Percentiles rank a stretch among this genome's conserved stretches.
phyloP scores from a whole-genome alignment of 2,329 filamentous ascomycete species.

The Cordyceps tenuipes region DNA sequence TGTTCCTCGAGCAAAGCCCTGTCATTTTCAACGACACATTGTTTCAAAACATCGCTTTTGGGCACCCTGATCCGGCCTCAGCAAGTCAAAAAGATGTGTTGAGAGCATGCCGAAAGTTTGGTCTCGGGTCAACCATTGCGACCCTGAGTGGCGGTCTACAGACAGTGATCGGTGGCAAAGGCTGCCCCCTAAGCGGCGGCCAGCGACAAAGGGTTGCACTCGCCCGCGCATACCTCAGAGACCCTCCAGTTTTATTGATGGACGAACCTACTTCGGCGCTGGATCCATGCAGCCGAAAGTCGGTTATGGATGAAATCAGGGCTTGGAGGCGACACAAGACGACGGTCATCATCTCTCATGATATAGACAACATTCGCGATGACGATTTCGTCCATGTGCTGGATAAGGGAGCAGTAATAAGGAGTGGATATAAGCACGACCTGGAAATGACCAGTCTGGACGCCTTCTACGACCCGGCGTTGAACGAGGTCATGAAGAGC shows the following conservation, averaged over 20 bases:
- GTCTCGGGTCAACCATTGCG: constrained; percentile 59
- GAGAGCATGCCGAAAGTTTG: constrained; percentile 55
- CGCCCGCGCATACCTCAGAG: constrained; percentile 66
- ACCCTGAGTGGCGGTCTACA: constrained; percentile 61
- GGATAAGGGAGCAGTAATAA: constrained; percentile 57
- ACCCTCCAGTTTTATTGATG: constrained; percentile 73
- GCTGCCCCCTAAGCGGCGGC: constrained; percentile 7
- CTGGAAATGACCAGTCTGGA: constrained; percentile 24
- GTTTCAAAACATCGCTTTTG: constrained; percentile 69
- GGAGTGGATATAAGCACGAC: constrained; percentile 56
- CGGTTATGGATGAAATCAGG: constrained; percentile 68
- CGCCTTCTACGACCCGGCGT: neutral
- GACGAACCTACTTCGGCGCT: constrained; percentile 86
- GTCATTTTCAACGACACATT: constrained; percentile 76
- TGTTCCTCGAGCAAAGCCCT: constrained; percentile 74
- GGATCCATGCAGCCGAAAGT: constrained; percentile 59
- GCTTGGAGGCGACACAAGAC: constrained; percentile 73
- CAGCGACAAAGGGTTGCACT: constrained; percentile 63
- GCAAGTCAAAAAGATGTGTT: constrained; percentile 49
- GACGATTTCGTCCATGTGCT: constrained; percentile 76
- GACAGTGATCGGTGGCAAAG: constrained; percentile 53
- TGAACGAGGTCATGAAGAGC: neutral
- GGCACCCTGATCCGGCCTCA: constrained; percentile 39
- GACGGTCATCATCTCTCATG: constrained; percentile 89
- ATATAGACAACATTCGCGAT: constrained; percentile 64